phyloP scores from a whole-genome alignment of 352 stramenopile species.

The Phytopythium boreale region DNA sequence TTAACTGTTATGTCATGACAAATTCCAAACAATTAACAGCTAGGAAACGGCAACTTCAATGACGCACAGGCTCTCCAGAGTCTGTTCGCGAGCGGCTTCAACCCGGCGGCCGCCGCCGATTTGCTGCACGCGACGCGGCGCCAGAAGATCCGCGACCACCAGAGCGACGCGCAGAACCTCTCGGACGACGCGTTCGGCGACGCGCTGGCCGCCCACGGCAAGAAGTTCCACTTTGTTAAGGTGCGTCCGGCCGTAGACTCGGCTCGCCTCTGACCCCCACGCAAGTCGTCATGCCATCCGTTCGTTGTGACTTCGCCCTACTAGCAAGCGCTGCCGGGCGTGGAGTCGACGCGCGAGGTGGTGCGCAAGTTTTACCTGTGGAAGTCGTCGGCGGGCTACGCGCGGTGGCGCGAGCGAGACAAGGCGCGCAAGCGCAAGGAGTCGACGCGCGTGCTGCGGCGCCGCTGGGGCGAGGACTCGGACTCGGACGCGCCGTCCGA shows the following conservation, averaged over 20 bases:
- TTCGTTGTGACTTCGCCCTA: neutral
- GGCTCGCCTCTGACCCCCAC: neutral
- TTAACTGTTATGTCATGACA: slow-evolving; percentile 4
- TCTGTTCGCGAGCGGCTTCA: slow-evolving; percentile 54
- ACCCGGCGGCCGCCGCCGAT: slow-evolving; percentile 33
- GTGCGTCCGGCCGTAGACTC: slow-evolving; percentile 15
- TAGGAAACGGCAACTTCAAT: neutral
- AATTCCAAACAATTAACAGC: neutral
- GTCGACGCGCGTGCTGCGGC: slow-evolving; percentile 41
- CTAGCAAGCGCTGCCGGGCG: slow-evolving; percentile 40
- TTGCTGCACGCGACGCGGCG: slow-evolving; percentile 36
- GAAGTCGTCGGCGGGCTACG: slow-evolving; percentile 57
- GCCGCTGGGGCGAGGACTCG: slow-evolving; percentile 28
- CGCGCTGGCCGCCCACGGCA: slow-evolving; percentile 42
- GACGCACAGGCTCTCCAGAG: slow-evolving; percentile 47
- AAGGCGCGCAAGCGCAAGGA: slow-evolving; percentile 45
- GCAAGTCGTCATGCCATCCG: too few relatives aligned
- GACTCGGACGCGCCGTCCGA: slow-evolving; percentile 29
- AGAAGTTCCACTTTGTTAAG: slow-evolving; percentile 61
- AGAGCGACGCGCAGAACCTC: slow-evolving; percentile 24
- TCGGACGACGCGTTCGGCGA: slow-evolving; percentile 37
- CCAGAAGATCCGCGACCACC: slow-evolving; percentile 17
- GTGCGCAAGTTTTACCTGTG: slow-evolving; percentile 67
- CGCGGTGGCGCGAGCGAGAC: slow-evolving; percentile 38
- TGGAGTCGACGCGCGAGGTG: slow-evolving; percentile 40